Percentiles rank a stretch among this genome's conserved stretches.
Evolutionary conservation across 129 eudicot genomes (phyloP).

Genomic region (Scalesia atractyloides): DNA sequence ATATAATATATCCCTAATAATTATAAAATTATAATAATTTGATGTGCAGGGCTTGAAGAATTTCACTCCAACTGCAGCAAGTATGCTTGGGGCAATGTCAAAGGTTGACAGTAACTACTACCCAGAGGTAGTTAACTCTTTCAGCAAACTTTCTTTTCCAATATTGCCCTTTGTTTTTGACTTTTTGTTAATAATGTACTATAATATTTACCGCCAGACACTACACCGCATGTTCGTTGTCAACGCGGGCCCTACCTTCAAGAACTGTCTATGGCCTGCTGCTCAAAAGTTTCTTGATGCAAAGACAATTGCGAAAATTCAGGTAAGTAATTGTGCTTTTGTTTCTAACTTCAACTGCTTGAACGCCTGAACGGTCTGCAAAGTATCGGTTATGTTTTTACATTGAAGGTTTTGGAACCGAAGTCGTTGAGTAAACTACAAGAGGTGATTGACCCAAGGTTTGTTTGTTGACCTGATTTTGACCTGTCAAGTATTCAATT

Average conservation of each 20-base stretch:
- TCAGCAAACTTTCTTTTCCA: neutral
- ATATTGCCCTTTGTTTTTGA: neutral
- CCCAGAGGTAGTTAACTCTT: constrained; percentile 65
- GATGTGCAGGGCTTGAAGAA: constrained; percentile 76
- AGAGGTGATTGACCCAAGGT: constrained; percentile 75
- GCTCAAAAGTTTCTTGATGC: constrained; percentile 82
- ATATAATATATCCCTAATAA: neutral
- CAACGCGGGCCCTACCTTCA: constrained; percentile 81
- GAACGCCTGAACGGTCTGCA: constrained; percentile 12
- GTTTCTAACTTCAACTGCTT: neutral
- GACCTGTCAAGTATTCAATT: constrained; percentile 8
- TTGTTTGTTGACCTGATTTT: constrained; percentile 22
- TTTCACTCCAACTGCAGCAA: constrained; percentile 70
- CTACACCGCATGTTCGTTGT: constrained; percentile 79
- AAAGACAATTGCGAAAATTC: constrained; percentile 70
- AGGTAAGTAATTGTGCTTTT: constrained; percentile 42
- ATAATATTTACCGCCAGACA: constrained; percentile 43
- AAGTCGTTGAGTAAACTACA: constrained; percentile 69
- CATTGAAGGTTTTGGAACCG: constrained; percentile 68
- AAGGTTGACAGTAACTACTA: constrained; percentile 77
- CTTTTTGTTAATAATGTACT: neutral
- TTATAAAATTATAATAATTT: neutral
- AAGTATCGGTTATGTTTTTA: constrained; percentile 13
- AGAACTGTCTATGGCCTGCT: constrained; percentile 88
- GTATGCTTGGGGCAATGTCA: constrained; percentile 68